Base-by-base conservation (phyloP, 305 asterid species). In the Solanum hybrid region DNA sequence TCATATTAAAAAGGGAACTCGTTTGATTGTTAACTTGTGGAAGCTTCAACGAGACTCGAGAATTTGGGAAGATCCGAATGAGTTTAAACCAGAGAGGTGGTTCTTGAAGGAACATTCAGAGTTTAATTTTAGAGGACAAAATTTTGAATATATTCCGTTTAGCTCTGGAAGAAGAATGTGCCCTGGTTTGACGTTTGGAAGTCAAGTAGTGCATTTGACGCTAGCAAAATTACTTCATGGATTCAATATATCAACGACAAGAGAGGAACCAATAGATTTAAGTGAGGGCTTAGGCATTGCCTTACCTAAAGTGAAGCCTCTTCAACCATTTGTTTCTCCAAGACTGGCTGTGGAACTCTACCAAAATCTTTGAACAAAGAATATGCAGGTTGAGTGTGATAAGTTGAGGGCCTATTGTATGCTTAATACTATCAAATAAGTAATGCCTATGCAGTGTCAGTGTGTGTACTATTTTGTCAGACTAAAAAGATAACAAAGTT, bases 201-300 rank as follows among this genome's bases (percentile, higher is more conserved):
- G 88, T 88, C 95, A 93, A 29, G 93, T 93, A 11, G 88, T 92
- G 3, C 93, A 93, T 4, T 69, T 95, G 90, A 89, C 92, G 6
- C 77, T 95, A 22, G 98, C 94, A 36, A 91, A 95, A 37, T 67
- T 95, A 85, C 90, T 95, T 22, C 98, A 95, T 67, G 96, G 95
- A 20, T 95, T 94, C 82, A 90, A 94, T 73, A 40, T 93, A 2
- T 35, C 69, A 16, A 90, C 90, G 4, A 91, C 92, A 5, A 61
- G 8, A 11, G 87, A 87, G 12, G 36, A 37, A 86, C 91, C 93
- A 0, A 92, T 94, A 75, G 96, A 94, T 51, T 90, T 95, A 95
- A 75, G 57, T 9, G 96, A 94, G 86, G 95, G 95, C 8, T 29
- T 71, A 13, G 94, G 94, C 29, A 87, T 94, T 24, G 89, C 94